These are phyloP conservation scores for Rhynchospora tenuis DNA, from an alignment of 176 grass and related monocot genomes.

Conservation along the genomic window DNA sequence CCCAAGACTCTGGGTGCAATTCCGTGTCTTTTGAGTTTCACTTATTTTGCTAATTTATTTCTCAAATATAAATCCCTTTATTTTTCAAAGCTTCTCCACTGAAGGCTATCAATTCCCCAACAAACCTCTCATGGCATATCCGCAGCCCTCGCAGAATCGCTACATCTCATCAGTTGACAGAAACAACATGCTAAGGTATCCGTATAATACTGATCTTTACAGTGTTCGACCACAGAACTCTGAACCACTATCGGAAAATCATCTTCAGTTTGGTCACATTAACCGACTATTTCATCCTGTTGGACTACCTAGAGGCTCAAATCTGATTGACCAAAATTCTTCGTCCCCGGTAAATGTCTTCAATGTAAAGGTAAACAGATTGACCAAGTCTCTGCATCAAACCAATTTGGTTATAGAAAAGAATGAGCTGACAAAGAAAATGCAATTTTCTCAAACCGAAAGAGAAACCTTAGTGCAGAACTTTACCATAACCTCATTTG, in stretches of 20 bases:
- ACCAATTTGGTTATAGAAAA: neutral
- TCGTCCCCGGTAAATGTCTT: neutral
- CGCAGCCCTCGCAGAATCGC: neutral
- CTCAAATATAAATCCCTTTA: conserved; percentile 8
- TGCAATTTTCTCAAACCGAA: neutral
- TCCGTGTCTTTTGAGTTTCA: neutral
- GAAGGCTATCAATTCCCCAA: neutral
- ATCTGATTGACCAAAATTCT: neutral
- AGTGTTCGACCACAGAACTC: neutral
- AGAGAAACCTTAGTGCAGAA: neutral
- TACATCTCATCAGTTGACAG: neutral
- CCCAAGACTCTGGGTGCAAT: neutral
- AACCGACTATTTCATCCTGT: neutral
- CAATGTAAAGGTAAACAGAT: neutral
- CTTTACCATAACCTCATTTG: neutral
- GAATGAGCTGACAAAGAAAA: neutral
- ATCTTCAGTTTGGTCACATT: neutral
- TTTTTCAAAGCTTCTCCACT: neutral
- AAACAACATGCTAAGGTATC: conserved; percentile 1
- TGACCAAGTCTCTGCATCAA: neutral
- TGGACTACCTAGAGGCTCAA: neutral
- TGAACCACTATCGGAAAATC: neutral
- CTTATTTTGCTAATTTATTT: neutral
- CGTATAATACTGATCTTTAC: neutral
- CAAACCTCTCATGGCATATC: neutral